Conservation (phyloP, 2,329 filamentous ascomycete species). For the Talaromyces islandicus region DNA sequence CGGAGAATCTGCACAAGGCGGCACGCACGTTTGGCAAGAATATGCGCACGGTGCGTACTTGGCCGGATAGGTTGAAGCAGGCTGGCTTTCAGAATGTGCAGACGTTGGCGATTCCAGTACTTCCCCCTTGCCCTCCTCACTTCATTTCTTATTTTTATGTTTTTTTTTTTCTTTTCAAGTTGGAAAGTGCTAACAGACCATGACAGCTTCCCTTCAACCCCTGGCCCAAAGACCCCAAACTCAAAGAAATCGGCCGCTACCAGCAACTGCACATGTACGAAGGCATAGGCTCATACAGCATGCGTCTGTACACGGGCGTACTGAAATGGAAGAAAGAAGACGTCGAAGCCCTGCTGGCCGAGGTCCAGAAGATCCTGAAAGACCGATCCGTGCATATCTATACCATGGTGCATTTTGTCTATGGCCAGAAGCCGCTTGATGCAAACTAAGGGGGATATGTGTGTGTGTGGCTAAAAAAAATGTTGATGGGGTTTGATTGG, state of each 20-base stretch:
- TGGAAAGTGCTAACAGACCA: not conserved
- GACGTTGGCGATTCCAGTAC: constrained; percentile 17
- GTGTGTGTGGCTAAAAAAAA: no score
- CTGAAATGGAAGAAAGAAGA: constrained; percentile 25
- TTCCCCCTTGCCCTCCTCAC: not conserved
- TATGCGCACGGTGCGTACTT: constrained; percentile 13
- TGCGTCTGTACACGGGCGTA: constrained; percentile 23
- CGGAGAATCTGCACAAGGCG: constrained; percentile 15
- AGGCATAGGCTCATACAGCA: constrained; percentile 18
- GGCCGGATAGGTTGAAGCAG: constrained; percentile 17
- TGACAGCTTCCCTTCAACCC: constrained; percentile 16
- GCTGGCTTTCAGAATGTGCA: constrained; percentile 24
- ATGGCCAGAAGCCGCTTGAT: constrained; percentile 9
- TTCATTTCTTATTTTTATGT: not conserved
- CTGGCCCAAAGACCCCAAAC: constrained; percentile 38
- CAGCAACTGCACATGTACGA: constrained; percentile 17
- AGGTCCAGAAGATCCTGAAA: constrained; percentile 25
- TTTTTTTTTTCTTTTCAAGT: not conserved
- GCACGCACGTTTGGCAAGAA: constrained; percentile 19
- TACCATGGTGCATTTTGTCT: constrained; percentile 14
- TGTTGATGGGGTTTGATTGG: not conserved
- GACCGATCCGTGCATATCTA: constrained; percentile 27
- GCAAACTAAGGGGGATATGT: no score
- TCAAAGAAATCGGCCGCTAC: constrained; percentile 43
- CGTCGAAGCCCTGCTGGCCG: constrained; percentile 25